Percentiles rank a stretch among this genome's conserved stretches.
phyloP scores from a whole-genome alignment of 2,329 filamentous ascomycete genomes.

The Cladosporium sp. region DNA sequence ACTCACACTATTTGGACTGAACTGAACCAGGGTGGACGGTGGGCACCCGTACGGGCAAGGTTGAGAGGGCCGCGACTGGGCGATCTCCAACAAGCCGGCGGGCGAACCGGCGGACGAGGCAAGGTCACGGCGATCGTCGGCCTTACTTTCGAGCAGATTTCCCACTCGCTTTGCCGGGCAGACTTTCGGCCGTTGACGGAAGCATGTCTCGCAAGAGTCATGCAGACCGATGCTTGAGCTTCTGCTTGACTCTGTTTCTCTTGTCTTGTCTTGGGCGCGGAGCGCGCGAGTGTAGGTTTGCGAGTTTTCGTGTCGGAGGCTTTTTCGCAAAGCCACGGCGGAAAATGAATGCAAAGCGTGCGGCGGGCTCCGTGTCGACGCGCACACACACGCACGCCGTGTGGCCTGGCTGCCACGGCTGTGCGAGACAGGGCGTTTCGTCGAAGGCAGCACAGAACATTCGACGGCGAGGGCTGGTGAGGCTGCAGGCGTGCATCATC shows the following conservation, averaged over 20 bases:
- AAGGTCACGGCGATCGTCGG: slow-evolving; percentile 8
- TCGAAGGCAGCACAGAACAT: not conserved
- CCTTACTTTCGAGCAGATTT: slow-evolving; percentile 11
- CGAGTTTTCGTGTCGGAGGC: not conserved
- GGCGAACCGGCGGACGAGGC: not conserved
- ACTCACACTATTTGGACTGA: not conserved
- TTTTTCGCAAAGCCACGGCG: not conserved
- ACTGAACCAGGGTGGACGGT: too few species aligned
- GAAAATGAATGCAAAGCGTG: not conserved
- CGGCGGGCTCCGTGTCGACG: too few species aligned
- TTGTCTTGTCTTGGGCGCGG: not conserved
- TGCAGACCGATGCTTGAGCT: not conserved
- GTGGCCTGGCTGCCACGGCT: not conserved
- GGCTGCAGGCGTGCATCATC: slow-evolving; percentile 2
- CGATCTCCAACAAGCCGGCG: not conserved
- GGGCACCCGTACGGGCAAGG: not conserved
- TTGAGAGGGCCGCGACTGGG: slow-evolving; percentile 3
- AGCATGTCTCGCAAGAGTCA: slow-evolving; percentile 7
- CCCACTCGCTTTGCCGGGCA: not conserved
- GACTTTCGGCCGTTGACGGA: slow-evolving; percentile 12
- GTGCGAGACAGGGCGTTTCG: not conserved
- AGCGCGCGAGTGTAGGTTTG: not conserved
- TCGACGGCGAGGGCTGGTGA: too few species aligned
- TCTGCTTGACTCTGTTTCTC: not conserved
- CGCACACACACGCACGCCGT: not conserved